phyloP scores from a whole-genome alignment of 352 stramenopile genomes.

The Globisporangium barbulae region DNA sequence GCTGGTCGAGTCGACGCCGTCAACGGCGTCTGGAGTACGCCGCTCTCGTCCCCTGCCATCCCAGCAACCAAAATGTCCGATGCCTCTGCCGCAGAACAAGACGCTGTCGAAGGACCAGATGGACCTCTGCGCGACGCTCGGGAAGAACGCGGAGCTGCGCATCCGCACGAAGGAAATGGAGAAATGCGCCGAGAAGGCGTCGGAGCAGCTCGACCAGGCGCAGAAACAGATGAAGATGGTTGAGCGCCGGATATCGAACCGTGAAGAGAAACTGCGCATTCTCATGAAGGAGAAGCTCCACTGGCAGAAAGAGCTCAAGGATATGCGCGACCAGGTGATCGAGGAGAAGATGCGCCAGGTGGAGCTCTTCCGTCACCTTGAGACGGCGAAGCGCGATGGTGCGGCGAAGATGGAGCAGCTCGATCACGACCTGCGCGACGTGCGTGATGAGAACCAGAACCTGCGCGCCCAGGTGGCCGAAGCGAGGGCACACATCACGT shows the following conservation, averaged over 20 bases:
- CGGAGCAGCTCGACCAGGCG: slow-evolving; percentile 42
- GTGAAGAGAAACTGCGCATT: slow-evolving; percentile 57
- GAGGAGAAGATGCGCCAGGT: slow-evolving; percentile 77
- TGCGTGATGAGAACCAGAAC: slow-evolving; percentile 43
- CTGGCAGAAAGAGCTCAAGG: slow-evolving; percentile 63
- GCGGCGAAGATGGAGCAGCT: slow-evolving; percentile 33
- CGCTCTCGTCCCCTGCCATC: slow-evolving; percentile 11
- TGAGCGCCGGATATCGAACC: slow-evolving; percentile 48
- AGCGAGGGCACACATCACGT: slow-evolving; percentile 34
- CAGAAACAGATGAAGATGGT: slow-evolving; percentile 61
- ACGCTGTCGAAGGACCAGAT: slow-evolving; percentile 40
- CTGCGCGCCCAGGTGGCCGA: slow-evolving; percentile 38
- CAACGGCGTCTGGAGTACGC: not conserved
- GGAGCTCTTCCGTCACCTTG: slow-evolving; percentile 52
- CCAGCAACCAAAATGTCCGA: slow-evolving; percentile 20
- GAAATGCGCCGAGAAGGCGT: slow-evolving; percentile 38
- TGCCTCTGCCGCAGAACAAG: slow-evolving; percentile 14
- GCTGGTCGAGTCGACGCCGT: not conserved
- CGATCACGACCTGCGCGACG: slow-evolving; percentile 25
- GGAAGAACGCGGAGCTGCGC: slow-evolving; percentile 62
- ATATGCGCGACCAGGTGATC: slow-evolving; percentile 49
- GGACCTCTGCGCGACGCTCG: slow-evolving; percentile 51
- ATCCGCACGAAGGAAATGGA: slow-evolving; percentile 56
- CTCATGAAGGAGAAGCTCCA: slow-evolving; percentile 71
- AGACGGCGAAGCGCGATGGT: slow-evolving; percentile 45